phyloP scores from a whole-genome alignment of 2,329 filamentous ascomycete genomes.

The Pseudocercospora fuligena region DNA sequence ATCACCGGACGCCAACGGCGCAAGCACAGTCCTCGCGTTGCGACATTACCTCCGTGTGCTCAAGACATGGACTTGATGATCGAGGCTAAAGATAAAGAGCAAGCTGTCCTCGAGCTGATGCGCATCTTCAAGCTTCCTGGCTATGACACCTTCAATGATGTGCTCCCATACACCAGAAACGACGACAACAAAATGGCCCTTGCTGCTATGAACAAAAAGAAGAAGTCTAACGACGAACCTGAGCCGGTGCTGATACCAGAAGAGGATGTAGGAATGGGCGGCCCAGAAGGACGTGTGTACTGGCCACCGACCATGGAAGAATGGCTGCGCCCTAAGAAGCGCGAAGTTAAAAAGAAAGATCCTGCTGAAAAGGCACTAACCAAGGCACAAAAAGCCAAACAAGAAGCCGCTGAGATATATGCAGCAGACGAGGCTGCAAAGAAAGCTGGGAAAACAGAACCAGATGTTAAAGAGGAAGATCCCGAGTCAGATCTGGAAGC shows the following conservation, averaged over 20 bases:
- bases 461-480: slow-evolving; percentile 29
- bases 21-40: slow-evolving; percentile 83
- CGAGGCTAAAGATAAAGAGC: slow-evolving; percentile 97
- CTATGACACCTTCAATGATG: slow-evolving; percentile 73
- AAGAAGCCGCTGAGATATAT: slow-evolving; percentile 36
- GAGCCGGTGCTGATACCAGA: slow-evolving; percentile 56
- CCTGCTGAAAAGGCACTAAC: slow-evolving; percentile 34
- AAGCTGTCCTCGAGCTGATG: slow-evolving; percentile 95
- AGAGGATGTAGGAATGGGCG: slow-evolving; percentile 84
- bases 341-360: slow-evolving; percentile 63
- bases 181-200: slow-evolving; percentile 70
- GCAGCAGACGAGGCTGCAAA: slow-evolving; percentile 34
- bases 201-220: slow-evolving; percentile 47
- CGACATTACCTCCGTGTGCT: slow-evolving; percentile 79
- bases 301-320: slow-evolving; percentile 91
- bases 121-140: slow-evolving; percentile 82
- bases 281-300: slow-evolving; percentile 78
- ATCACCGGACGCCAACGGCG: slow-evolving; percentile 77
- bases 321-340: slow-evolving; percentile 83
- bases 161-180: slow-evolving; percentile 75
- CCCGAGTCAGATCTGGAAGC: slow-evolving; percentile 41
- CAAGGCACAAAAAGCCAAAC: slow-evolving; percentile 42
- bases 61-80: slow-evolving; percentile 96
- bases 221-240: slow-evolving; percentile 44
- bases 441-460: slow-evolving; percentile 22